Base-by-base conservation (phyloP, 2,329 filamentous ascomycete genomes). In the Verticillium klebahnii region DNA sequence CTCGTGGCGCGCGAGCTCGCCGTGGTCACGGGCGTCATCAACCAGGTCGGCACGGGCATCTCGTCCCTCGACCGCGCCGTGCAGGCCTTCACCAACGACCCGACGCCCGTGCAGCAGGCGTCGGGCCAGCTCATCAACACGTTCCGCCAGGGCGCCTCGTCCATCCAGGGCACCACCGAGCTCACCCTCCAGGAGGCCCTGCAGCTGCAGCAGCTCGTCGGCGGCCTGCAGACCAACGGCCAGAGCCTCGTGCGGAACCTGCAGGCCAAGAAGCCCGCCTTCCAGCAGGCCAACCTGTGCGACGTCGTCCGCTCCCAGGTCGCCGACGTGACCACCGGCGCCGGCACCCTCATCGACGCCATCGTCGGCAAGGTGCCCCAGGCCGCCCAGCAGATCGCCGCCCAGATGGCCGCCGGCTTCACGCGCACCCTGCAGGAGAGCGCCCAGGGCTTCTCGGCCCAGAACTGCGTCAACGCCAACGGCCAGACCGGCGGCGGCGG, bases 241-340 rank as follows among this genome's bases (percentile, higher is more conserved):
- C 64, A 68, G 66, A 45, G 57, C 55, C 69, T 74, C 1, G 62
- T 67, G 56, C 62, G 62, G 19, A 64, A 68, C 61, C 68, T 74
- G 62, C 65, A 69, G 59, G 52, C 61, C 56, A 68, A 69, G 67
- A 70, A 71, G 65, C n/a, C 62, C n/a, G 61, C 63, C 15, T 61
- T 74, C 56, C 59, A 73, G 61, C 66, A 71, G 61, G 70, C 69
- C 32, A 66, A 65, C 59, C 68, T 70, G 5, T 74, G 72, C 66
- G 63, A 61, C 23, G 62, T 66, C 45, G 67, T 71, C 55, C 66
- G 67, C 57, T 29, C 64, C n/a, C 62, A 70, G 60, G 60, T 72
- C 34, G 54, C n/a, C 32, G 61, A 67, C 56, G 67, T 73, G 61
- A 68, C 67, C 65, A 56, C 36, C 2, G 64, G 64, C 60, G 69